Percentiles rank a stretch among this genome's conserved stretches.
These are phyloP conservation scores for Scutellaria galericulata DNA, from an alignment of 257 asterid species.

Conservation along the genomic window DNA sequence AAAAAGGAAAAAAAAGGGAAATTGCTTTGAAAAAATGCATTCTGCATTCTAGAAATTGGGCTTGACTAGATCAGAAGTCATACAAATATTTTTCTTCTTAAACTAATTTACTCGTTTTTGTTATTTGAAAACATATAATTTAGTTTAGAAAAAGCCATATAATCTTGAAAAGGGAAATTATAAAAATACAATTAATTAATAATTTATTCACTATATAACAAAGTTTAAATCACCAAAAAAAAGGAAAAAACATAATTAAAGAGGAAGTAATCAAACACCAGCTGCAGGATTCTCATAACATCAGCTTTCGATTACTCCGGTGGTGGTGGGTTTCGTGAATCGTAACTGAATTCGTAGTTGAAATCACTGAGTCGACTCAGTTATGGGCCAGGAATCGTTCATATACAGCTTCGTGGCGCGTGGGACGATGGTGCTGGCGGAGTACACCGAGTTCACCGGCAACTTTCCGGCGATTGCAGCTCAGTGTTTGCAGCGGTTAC, in stretches of 20 bases:
- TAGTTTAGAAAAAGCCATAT: background rate
- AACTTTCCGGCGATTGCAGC: slow-evolving; percentile 87
- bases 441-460: slow-evolving; percentile 87
- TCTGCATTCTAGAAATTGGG: slow-evolving; percentile 32
- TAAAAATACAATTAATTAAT: background rate
- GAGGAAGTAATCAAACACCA: slow-evolving; percentile 27
- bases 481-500: slow-evolving; percentile 75
- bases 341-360: slow-evolving; percentile 23
- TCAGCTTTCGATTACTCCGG: slow-evolving; percentile 11
- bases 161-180: background rate
- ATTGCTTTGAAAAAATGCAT: background rate
- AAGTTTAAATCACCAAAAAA: background rate
- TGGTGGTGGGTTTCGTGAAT: slow-evolving; percentile 23
- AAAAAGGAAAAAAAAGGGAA: background rate
- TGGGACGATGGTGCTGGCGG: slow-evolving; percentile 78
- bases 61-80: slow-evolving; percentile 13
- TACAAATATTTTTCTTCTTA: slow-evolving; percentile 1
- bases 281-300: slow-evolving; percentile 13
- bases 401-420: slow-evolving; percentile 91
- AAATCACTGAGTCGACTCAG: slow-evolving; percentile 32
- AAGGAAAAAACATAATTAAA: background rate
- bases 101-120: slow-evolving; percentile 18
- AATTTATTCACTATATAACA: background rate
- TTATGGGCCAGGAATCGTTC: slow-evolving; percentile 84
- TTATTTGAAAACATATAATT: background rate